These are phyloP conservation scores for Oropetium thomaeum DNA, from an alignment of 176 grass and related monocot species.

Conservation along the genomic window DNA sequence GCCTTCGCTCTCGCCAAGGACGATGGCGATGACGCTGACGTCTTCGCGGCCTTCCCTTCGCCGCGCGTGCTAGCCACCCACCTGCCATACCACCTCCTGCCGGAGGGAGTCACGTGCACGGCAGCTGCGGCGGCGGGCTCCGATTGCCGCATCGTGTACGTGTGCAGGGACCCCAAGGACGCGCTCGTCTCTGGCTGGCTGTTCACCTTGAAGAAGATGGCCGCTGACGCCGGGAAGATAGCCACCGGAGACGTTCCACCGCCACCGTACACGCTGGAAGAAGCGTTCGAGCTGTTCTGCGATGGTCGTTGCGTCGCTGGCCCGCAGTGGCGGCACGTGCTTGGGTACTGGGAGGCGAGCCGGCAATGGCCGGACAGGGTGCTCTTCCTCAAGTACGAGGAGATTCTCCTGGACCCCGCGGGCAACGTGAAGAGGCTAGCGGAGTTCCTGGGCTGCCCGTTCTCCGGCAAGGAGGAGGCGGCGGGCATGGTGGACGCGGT, in stretches of 20 bases:
- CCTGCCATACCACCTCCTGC: constrained; percentile 7
- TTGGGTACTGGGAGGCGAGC: constrained; percentile 17
- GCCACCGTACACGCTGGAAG: background rate
- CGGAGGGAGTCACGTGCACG: background rate
- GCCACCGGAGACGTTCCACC: background rate
- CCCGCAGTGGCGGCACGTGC: background rate
- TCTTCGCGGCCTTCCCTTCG: background rate
- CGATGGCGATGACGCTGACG: background rate
- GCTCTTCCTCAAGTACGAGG: constrained; percentile 27
- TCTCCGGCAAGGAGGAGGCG: background rate
- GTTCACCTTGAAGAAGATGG: background rate
- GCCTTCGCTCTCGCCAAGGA: background rate
- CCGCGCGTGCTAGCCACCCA: background rate
- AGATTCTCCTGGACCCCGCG: background rate
- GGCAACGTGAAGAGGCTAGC: background rate
- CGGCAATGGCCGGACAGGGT: background rate
- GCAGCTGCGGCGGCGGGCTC: too few species aligned
- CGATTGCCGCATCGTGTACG: constrained; percentile 8
- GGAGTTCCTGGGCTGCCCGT: background rate
- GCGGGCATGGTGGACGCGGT: background rate
- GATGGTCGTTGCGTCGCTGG: background rate
- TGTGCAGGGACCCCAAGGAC: constrained; percentile 13
- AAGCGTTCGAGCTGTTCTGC: background rate
- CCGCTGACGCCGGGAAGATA: background rate
- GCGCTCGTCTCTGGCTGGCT: background rate